These are phyloP conservation scores for Haplographium delicatum DNA, from an alignment of 495 filamentous ascomycete species.

Conservation along the genomic window DNA sequence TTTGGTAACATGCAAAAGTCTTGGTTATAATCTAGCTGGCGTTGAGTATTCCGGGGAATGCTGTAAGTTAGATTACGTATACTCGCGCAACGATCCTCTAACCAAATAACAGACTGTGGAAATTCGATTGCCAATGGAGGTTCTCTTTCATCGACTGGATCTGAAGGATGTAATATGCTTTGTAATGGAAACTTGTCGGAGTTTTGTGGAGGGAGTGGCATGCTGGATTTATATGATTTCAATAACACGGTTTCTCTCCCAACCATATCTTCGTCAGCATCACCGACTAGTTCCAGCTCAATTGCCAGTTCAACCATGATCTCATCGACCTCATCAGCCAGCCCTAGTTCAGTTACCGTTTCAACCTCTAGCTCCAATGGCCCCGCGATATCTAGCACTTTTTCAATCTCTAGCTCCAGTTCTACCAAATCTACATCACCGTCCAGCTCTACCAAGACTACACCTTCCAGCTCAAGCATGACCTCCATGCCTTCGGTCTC, in stretches of 20 bases:
- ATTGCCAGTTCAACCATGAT: slow-evolving; percentile 10
- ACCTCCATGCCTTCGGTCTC: not conserved
- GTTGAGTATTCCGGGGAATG: slow-evolving; percentile 42
- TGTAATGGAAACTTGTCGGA: slow-evolving; percentile 53
- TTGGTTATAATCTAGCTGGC: slow-evolving; percentile 44
- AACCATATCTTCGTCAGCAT: slow-evolving; percentile 32
- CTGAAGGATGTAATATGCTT: slow-evolving; percentile 43
- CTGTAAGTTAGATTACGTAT: slow-evolving; percentile 1
- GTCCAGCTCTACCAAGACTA: not conserved
- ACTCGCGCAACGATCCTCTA: slow-evolving; percentile 25
- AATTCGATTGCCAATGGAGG: slow-evolving; percentile 25
- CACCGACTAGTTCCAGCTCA: slow-evolving; percentile 31
- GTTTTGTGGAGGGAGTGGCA: slow-evolving; percentile 49
- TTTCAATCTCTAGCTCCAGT: not conserved
- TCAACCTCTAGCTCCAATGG: not conserved
- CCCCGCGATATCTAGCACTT: not conserved
- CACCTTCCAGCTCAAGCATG: not conserved
- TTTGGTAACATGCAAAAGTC: slow-evolving; percentile 35
- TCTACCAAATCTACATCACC: not conserved
- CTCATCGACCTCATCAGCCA: not conserved
- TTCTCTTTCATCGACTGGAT: slow-evolving; percentile 7
- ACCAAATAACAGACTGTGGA: slow-evolving; percentile 41
- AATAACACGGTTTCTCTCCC: slow-evolving; percentile 17
- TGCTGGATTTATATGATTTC: slow-evolving; percentile 48
- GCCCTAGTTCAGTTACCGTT: not conserved